Evolutionary conservation across 805 yeast genomes (phyloP), one percentile per base, ranked within the genome.

Genomic region (Myxozyma neglecta): DNA sequence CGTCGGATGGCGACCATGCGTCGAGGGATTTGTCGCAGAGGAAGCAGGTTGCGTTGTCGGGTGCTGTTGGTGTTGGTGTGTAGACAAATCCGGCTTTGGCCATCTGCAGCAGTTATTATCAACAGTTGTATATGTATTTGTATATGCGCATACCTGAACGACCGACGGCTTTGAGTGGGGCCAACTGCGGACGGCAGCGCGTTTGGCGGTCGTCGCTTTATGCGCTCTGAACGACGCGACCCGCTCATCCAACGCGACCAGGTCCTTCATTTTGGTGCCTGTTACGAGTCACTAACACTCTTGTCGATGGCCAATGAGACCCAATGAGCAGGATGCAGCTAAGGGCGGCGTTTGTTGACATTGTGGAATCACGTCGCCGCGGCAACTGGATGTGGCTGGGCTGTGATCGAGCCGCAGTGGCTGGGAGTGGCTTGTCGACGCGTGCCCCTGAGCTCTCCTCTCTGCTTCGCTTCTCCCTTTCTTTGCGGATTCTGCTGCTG

Each of bases 31-130:
- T 76, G 34, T 79, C 75, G 72, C 93, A 88, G 68, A 78, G 75
- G 57, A 79, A 80, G 72, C 93, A 88, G 14, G 84, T 78, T 9
- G 82, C 82, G 56, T 83, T 79, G 68, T 83, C 86, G 3, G 69
- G 73, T 49, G 77, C 74, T 37, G 75, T 73, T 56, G 78, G 75
- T 11, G 77, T 75, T 37, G 85, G 91, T 52, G 80, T 79, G 71
- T 75, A 87, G 73, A 76, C 83, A 75, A 87, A 83, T 0, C 93
- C 92, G 18, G 83, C 79, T 53, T 76, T 76, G 0, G 86, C 86
- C 76, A 86, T 70, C 35, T 70, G 37, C 14, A 18, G 14, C 47
- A 36, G 9, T 9, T n/a, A 34, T 2, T 34, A 14, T 40, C 6
- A 11, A 16, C 8, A 20, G 43, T 36, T 36, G 45, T 44, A 14